Evolutionary conservation across 305 asterid genomes (phyloP).

Genomic region (Fraxinus floribunda): DNA sequence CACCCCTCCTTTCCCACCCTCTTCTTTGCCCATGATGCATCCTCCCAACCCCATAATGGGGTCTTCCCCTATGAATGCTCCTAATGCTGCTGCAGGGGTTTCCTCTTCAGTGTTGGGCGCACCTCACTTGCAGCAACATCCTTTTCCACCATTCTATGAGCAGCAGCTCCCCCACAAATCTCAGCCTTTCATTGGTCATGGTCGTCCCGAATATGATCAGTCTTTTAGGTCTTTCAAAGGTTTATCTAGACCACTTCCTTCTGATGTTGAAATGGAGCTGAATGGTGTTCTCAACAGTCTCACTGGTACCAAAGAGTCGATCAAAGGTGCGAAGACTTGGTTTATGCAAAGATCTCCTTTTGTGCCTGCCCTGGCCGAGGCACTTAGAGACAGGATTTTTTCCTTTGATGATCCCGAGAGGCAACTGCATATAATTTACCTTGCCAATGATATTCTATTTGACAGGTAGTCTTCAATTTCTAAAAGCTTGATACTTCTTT

Average conservation of each 20-base stretch:
- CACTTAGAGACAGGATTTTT: slow-evolving; percentile 73
- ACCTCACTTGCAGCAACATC: slow-evolving; percentile 65
- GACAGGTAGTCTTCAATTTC: slow-evolving; percentile 57
- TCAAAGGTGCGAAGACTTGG: slow-evolving; percentile 95
- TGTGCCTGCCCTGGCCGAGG: slow-evolving; percentile 78
- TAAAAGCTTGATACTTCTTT: not conserved
- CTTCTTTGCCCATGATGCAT: slow-evolving; percentile 75
- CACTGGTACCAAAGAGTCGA: slow-evolving; percentile 89
- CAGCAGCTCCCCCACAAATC: slow-evolving; percentile 69
- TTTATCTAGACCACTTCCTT: slow-evolving; percentile 76
- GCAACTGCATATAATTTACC: slow-evolving; percentile 82
- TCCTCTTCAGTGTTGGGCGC: slow-evolving; percentile 42
- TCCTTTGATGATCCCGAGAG: slow-evolving; percentile 85
- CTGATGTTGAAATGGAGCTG: slow-evolving; percentile 87
- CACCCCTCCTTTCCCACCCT: slow-evolving; percentile 60
- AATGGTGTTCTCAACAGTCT: slow-evolving; percentile 76
- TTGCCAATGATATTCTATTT: slow-evolving; percentile 91
- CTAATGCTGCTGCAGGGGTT: slow-evolving; percentile 48
- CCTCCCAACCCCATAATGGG: slow-evolving; percentile 79
- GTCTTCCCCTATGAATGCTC: slow-evolving; percentile 56
- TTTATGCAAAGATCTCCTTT: slow-evolving; percentile 93
- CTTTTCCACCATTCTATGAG: slow-evolving; percentile 67
- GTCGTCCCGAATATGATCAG: slow-evolving; percentile 72
- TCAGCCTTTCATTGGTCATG: slow-evolving; percentile 53
- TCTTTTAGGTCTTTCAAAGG: slow-evolving; percentile 63